phyloP scores from a whole-genome alignment of 257 asterid species.

The Hygrophila difformis region DNA sequence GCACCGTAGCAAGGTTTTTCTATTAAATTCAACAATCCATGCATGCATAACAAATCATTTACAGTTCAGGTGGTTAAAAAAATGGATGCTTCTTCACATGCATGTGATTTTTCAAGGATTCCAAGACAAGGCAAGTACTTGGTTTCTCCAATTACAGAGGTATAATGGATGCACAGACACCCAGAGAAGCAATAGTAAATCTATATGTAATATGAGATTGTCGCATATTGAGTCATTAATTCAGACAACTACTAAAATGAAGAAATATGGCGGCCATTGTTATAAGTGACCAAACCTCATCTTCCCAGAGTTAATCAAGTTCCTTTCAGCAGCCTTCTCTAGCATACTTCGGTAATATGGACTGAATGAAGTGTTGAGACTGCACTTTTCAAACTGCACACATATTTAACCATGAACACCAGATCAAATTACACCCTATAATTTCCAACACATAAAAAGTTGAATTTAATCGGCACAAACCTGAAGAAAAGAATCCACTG shows the following conservation, averaged over 20 bases:
- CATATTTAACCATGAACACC: slow-evolving; percentile 14
- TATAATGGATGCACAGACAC: neutral
- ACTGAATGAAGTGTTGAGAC: slow-evolving; percentile 52
- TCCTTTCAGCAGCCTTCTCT: slow-evolving; percentile 64
- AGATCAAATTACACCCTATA: slow-evolving; percentile 1
- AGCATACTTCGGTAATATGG: slow-evolving; percentile 71
- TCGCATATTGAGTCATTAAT: neutral
- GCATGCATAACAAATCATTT: too few species aligned
- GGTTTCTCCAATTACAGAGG: too few species aligned
- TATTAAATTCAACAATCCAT: too few species aligned
- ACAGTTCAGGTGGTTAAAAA: too few species aligned
- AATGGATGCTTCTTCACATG: too few species aligned
- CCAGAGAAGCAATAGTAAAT: neutral
- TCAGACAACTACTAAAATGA: neutral
- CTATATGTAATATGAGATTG: neutral
- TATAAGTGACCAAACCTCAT: slow-evolving; percentile 33
- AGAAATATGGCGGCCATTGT: neutral
- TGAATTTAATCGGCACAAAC: slow-evolving; percentile 26
- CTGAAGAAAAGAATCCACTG: slow-evolving; percentile 85
- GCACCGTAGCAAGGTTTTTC: too few species aligned
- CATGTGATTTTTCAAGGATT: too few species aligned
- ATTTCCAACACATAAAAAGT: neutral
- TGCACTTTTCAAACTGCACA: slow-evolving; percentile 64
- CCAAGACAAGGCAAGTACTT: too few species aligned
- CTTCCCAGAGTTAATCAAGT: slow-evolving; percentile 24